A percentile compares a stretch with the other conserved stretches of the same genome.
Evolutionary conservation across 2,329 filamentous ascomycete species (phyloP).

Genomic region (Ophiostoma triangulosporum): DNA sequence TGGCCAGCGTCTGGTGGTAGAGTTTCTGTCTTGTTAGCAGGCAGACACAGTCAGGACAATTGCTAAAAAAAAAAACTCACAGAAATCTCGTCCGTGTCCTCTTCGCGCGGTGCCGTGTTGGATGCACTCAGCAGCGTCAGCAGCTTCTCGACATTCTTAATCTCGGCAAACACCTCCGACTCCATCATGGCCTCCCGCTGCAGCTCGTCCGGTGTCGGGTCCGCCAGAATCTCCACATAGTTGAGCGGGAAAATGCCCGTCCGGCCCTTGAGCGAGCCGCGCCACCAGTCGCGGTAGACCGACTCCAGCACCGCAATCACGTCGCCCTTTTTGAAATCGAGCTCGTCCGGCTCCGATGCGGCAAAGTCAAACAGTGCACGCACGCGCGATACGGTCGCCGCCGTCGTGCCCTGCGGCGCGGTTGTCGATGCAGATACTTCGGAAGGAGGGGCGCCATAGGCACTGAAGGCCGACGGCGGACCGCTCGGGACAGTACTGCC

Average conservation of each 20-base stretch:
- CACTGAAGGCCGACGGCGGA: neutral
- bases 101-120: constrained; percentile 62
- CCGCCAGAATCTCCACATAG: constrained; percentile 93
- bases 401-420: constrained; percentile 64
- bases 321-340: constrained; percentile 93
- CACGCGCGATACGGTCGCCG: constrained; percentile 89
- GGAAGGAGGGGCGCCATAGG: constrained; percentile 29
- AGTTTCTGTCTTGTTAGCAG: constrained; percentile 37
- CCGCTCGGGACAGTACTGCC: constrained; percentile 8
- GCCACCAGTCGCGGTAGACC: constrained; percentile 99
- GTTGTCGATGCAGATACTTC: neutral
- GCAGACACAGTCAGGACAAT: neutral
- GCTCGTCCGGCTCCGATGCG: constrained; percentile 83
- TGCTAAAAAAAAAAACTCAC: no score
- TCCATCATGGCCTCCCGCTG: constrained; percentile 96
- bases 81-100: constrained; percentile 96
- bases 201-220: constrained; percentile 86
- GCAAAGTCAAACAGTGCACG: constrained; percentile 89
- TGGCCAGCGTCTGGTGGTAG: constrained; percentile 88
- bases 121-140: constrained; percentile 84
- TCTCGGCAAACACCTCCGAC: constrained; percentile 50
- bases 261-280: constrained; percentile 83
- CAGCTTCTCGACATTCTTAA: constrained; percentile 53
- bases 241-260: constrained; percentile 97
- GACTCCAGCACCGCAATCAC: constrained; percentile 95